Evolutionary conservation across 768 basidiomycete species (phyloP).

Genomic region (Rubroboletus satanas): DNA sequence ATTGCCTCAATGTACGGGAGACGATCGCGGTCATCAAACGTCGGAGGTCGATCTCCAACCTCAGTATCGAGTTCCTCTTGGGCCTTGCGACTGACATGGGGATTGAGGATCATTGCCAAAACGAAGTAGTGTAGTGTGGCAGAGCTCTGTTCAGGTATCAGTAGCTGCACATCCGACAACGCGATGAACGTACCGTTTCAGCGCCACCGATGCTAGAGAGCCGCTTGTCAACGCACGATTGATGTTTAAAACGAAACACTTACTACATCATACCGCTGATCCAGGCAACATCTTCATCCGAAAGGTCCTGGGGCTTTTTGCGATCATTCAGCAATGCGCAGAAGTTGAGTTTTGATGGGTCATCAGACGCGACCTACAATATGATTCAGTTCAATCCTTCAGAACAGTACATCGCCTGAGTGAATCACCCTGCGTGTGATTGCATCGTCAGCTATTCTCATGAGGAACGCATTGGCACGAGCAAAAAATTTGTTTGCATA

Average conservation of each 20-base stretch:
- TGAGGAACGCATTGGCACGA: slow-evolving; percentile 4
- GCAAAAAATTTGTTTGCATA: slow-evolving; percentile 6
- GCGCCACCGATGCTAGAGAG: slow-evolving; percentile 2
- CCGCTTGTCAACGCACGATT: background rate
- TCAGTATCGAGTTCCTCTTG: slow-evolving; percentile 4
- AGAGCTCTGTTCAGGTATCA: background rate
- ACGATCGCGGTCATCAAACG: slow-evolving; percentile 6
- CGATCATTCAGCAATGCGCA: slow-evolving; percentile 3
- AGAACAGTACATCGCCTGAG: background rate
- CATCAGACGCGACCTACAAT: background rate
- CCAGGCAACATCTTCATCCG: slow-evolving; percentile 11
- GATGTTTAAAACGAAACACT: background rate
- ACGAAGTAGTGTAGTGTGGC: slow-evolving; percentile 3
- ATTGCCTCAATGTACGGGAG: slow-evolving; percentile 7
- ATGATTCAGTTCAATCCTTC: background rate
- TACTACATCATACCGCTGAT: slow-evolving; percentile 9
- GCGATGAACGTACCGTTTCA: background rate
- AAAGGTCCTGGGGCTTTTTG: background rate
- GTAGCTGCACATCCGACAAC: background rate
- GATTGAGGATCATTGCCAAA: slow-evolving; percentile 7
- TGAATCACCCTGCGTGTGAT: slow-evolving; percentile 1
- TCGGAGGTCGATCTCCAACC: slow-evolving; percentile 4
- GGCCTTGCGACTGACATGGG: background rate
- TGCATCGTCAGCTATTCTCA: background rate
- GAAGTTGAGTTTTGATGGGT: slow-evolving; percentile 5